Evolutionary conservation across 192 early-diverging fungal species (phyloP).

Genomic region (Funneliformis geosporum): DNA sequence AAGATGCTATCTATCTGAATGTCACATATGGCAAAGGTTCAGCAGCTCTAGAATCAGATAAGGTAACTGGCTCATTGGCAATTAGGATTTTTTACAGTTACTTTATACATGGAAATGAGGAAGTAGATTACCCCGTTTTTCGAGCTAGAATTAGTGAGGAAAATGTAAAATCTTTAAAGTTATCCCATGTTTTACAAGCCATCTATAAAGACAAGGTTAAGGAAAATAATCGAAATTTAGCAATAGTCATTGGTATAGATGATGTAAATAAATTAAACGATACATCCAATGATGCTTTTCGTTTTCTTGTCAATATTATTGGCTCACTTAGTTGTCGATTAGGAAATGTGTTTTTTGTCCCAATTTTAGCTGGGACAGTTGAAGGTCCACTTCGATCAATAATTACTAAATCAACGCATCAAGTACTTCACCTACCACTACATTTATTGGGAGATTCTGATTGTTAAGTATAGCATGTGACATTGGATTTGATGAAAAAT

Average conservation of each 20-base stretch:
- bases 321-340: not conserved
- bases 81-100: not conserved
- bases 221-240: not conserved
- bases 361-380: slow-evolving; percentile 14
- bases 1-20: not conserved
- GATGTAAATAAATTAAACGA: slow-evolving; percentile 16
- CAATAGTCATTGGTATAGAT: slow-evolving; percentile 17
- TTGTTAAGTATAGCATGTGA: not conserved
- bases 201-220: not conserved
- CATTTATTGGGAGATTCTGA: not conserved
- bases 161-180: not conserved
- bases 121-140: not conserved
- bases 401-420: slow-evolving; percentile 15
- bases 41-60: not conserved
- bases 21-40: slow-evolving; percentile 21
- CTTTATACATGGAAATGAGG: not conserved
- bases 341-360: not conserved
- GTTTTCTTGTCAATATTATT: not conserved
- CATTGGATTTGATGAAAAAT: not conserved
- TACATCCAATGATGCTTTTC: not conserved
- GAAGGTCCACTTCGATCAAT: not conserved
- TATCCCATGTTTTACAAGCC: not conserved
- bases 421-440: not conserved
- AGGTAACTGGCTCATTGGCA: not conserved
- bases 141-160: not conserved